Base-by-base conservation (phyloP, 2,329 filamentous ascomycete species). In the Acephala macrosclerotiorum region DNA sequence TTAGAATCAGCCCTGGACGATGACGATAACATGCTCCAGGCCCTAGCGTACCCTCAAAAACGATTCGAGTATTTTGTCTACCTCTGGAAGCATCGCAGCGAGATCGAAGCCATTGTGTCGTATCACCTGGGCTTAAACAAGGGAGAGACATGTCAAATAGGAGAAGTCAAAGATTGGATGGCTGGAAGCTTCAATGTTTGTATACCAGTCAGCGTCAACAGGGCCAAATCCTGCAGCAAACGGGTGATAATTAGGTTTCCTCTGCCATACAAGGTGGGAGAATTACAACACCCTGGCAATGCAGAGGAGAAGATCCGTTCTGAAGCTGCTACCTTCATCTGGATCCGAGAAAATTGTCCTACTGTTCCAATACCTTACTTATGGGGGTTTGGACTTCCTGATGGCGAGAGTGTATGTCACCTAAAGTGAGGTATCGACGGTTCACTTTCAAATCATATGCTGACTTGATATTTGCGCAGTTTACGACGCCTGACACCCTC, bases 261-360 rank as follows among this genome's bases (percentile, higher is more conserved):
- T 58, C 66, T 79, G 65, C 76, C 76, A 26, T 76, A 76, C 67
- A 77, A 77, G 59, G 68, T 80, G 5, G 80, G 79, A 11, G 80
- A 82, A 61, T 63, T 61, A 16, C 65, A 56, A 25, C 65, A 74
- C 62, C 79, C 79, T 14, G 81, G 80, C 14, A 81, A 77, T 49
- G 75, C 77, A 16, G 77, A 83, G 38, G 80, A 83, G 72, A 83
- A 83, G 73, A 20, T 82, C 2, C 67, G 74, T 20, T 72, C 72
- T 64, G 79, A 82, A 71, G 78, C 75, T 14, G 79, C 75, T 1
- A 78, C 78, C 2, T 82, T 78, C 67, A 72, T 76, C 25, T 81
- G 77, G 78, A 71, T 81, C 3, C 69, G 77, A 42, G 70, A 78
- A 18, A 69, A 80, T 56, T 81, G 77, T 64, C 77, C 77, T 9